Base-by-base conservation (phyloP, 495 filamentous ascomycete species). In the Penicillium silybi region DNA sequence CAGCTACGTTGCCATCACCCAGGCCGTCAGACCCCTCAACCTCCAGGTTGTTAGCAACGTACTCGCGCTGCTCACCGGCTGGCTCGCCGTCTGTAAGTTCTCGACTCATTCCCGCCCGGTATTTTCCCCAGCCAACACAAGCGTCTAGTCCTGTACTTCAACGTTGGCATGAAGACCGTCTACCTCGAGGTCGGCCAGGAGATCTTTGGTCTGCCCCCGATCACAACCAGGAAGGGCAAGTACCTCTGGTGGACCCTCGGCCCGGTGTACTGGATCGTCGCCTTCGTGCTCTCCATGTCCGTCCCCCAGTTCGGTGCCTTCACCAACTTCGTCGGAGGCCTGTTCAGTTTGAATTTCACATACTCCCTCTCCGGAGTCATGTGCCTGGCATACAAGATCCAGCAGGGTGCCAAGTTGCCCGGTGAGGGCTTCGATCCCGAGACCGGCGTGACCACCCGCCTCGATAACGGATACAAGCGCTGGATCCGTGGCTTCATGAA, bases 121-220 rank as follows among this genome's bases (percentile, higher is more conserved):
- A 6, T 13, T 19, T 18, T 16, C 6, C 18, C 26, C 8, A 6
- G 39, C 41, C 46, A 35, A 50, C 41, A n/a, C 16, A 26, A 13
- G 13, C 6, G 11, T 18, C 7, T 23, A 59, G 57, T 60, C 49
- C 41, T 60, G 9, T 60, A 61, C 64, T 80, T 79, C 61, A 85
- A 85, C 52, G 81, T 84, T 54, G 81, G 82, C 19, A 75, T 85
- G 57, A 85, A 84, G 58, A 78, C 82, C 19, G 64, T 83, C 34
- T 85, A 85, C 61, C 56, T 76, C 49, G 80, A 84, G 50, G 71
- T 84, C 40, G 57, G 78, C 54, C 71, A 80, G 48, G 75, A 81
- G 43, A 46, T 83, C 34, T 67, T 83, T 48, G 55, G 68, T 29
- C 63, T 71, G 18, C 81, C 80, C 1, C 63, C 72, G 1, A 68